Conservation (phyloP, 768 basidiomycete species). For the Pleurotus salmoneostramineus region DNA sequence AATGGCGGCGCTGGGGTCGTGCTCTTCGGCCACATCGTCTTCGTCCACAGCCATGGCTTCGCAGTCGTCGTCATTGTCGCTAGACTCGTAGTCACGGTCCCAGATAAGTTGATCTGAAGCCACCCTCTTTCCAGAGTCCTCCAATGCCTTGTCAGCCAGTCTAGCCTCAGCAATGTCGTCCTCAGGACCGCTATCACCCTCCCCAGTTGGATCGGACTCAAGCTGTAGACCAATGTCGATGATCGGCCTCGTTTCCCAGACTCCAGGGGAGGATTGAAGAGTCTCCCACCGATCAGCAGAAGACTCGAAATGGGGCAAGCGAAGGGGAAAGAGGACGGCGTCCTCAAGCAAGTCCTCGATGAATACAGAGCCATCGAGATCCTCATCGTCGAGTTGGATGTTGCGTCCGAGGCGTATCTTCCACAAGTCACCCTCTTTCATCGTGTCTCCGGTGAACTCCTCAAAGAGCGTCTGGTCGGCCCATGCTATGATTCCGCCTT, state of each 20-base stretch:
- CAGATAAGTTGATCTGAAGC: no score
- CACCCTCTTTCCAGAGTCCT: no score
- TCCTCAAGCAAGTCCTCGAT: constrained; percentile 29
- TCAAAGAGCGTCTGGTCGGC: constrained; percentile 25
- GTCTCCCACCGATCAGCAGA: constrained; percentile 23
- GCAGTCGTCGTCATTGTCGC: no score
- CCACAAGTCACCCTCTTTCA: constrained; percentile 31
- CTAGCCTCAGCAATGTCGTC: background rate
- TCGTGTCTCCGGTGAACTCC: constrained; percentile 26
- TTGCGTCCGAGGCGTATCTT: constrained; percentile 34
- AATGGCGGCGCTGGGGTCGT: no score
- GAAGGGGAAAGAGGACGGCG: constrained; percentile 18
- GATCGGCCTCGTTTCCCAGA: constrained; percentile 26
- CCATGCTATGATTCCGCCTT: constrained; percentile 30
- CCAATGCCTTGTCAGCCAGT: no score
- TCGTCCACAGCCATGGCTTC: no score
- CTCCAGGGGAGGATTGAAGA: constrained; percentile 20
- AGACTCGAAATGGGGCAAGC: background rate
- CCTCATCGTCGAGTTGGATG: constrained; percentile 28
- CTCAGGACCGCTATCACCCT: background rate
- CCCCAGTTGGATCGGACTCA: background rate
- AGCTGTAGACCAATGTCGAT: constrained; percentile 6
- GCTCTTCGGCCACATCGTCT: no score
- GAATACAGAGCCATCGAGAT: constrained; percentile 30
- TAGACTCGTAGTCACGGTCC: no score